Evolutionary conservation across 805 yeast genomes (phyloP).

Genomic region (Wickerhamiella kazuoi): DNA sequence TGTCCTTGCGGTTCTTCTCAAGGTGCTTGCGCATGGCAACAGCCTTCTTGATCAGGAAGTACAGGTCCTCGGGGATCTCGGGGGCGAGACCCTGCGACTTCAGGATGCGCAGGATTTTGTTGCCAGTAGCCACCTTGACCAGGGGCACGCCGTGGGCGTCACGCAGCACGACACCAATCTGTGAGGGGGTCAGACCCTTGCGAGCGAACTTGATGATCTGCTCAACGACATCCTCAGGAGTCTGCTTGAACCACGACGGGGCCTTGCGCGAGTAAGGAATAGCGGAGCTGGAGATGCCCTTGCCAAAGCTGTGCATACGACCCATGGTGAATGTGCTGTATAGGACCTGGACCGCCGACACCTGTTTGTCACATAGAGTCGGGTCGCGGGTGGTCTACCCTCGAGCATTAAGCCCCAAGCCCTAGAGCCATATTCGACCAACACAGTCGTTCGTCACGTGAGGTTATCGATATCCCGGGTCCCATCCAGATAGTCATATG

Average conservation of each 20-base stretch:
- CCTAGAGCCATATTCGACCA: too few relatives aligned
- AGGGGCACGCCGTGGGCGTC: conserved; percentile 99
- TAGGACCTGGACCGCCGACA: not conserved
- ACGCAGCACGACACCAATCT: conserved; percentile 97
- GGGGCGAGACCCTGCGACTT: conserved; percentile 99
- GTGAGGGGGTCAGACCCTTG: conserved; percentile 99
- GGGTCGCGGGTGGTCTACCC: too few relatives aligned
- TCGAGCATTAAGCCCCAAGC: too few relatives aligned
- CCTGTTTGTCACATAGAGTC: not conserved
- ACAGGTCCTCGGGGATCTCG: conserved; percentile 99
- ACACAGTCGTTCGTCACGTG: too few relatives aligned
- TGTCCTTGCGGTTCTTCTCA: conserved; percentile 99
- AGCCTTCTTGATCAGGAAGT: conserved; percentile 98
- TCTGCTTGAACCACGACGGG: conserved; percentile 98
- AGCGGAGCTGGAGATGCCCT: conserved; percentile 98
- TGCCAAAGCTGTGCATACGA: conserved; percentile 99
- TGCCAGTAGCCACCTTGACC: conserved; percentile 94
- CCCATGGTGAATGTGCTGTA: conserved; percentile 47
- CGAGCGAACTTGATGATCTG: conserved; percentile 98
- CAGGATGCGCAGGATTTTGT: conserved; percentile 96
- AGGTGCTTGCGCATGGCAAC: conserved; percentile 99
- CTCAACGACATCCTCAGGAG: conserved; percentile 90
- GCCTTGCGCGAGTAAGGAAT: conserved; percentile 97
- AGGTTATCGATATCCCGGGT: too few relatives aligned
- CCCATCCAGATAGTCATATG: too few relatives aligned